phyloP scores from a whole-genome alignment of 208 protist genomes.

The Acanthamoeba lugdunensis region DNA sequence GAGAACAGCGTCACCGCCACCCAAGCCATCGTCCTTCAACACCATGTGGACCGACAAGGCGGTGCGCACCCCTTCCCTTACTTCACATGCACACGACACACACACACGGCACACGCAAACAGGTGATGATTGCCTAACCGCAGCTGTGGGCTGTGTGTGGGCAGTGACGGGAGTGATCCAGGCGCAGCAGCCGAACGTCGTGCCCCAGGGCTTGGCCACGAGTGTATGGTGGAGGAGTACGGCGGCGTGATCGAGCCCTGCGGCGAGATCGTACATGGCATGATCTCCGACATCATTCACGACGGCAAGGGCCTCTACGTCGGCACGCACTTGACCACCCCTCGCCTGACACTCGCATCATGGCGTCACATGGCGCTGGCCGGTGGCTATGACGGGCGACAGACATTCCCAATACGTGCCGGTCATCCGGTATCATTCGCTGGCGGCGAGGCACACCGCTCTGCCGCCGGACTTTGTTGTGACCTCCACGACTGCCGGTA shows the following conservation, averaged over 20 bases:
- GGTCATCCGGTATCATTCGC: slow-evolving; percentile 84
- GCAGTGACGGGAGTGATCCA: slow-evolving; percentile 11
- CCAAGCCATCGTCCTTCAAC: neutral
- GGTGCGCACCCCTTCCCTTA: neutral
- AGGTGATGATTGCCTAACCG: neutral
- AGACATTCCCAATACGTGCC: slow-evolving; percentile 74
- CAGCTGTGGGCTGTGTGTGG: neutral
- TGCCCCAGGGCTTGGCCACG: slow-evolving; percentile 72
- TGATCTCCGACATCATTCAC: slow-evolving; percentile 78
- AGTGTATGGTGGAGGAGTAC: slow-evolving; percentile 80
- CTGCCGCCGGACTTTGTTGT: slow-evolving; percentile 74
- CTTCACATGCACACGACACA: neutral
- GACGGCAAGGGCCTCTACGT: slow-evolving; percentile 78
- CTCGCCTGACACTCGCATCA: neutral
- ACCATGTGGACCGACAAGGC: neutral
- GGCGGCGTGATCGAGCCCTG: slow-evolving; percentile 76
- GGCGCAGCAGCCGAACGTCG: neutral
- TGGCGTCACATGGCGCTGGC: too few species aligned
- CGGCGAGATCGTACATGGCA: slow-evolving; percentile 84
- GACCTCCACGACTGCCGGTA: slow-evolving; percentile 64
- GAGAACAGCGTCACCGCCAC: neutral
- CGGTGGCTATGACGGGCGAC: neutral
- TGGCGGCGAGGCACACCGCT: slow-evolving; percentile 62
- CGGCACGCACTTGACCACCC: neutral
- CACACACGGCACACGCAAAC: neutral